These are phyloP conservation scores for Persicaria tinctoria DNA, from an alignment of 148 eudicot genomes.

Conservation along the genomic window DNA sequence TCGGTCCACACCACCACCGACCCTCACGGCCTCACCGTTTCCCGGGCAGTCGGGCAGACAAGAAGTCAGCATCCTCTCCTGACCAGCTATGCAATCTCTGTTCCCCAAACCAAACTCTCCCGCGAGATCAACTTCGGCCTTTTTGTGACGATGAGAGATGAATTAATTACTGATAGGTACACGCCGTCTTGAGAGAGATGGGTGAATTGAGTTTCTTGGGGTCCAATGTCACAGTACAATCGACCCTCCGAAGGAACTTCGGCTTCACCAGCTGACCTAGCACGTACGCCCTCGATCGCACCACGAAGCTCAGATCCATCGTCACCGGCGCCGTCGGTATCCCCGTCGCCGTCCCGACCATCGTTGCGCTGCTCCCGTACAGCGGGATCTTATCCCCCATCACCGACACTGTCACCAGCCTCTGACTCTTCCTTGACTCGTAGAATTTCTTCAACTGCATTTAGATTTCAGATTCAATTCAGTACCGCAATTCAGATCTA, in stretches of 20 bases:
- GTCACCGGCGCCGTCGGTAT: constrained; percentile 47
- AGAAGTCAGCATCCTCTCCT: constrained; percentile 3
- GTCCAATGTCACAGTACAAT: constrained; percentile 40
- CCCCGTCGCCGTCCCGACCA: constrained; percentile 52
- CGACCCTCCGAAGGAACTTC: constrained; percentile 42
- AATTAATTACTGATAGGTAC: constrained; percentile 38
- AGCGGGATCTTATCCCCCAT: constrained; percentile 52
- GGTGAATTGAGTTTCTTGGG: constrained; percentile 38
- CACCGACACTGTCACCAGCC: constrained; percentile 33
- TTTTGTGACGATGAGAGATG: neutral
- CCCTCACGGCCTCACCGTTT: neutral
- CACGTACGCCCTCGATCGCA: constrained; percentile 68
- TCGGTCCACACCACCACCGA: constrained; percentile 10
- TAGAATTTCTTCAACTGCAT: constrained; percentile 71
- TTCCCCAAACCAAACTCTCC: neutral
- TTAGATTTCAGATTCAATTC: neutral
- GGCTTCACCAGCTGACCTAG: constrained; percentile 78
- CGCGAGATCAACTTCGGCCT: neutral
- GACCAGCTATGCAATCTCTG: neutral
- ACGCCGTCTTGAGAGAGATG: constrained; percentile 51
- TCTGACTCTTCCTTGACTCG: constrained; percentile 51
- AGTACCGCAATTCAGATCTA: neutral
- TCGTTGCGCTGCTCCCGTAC: constrained; percentile 70
- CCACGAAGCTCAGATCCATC: constrained; percentile 42
- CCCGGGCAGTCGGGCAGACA: constrained; percentile 2